Evolutionary conservation across 805 yeast species (phyloP).

Genomic region (Zygosaccharomyces lentus): DNA sequence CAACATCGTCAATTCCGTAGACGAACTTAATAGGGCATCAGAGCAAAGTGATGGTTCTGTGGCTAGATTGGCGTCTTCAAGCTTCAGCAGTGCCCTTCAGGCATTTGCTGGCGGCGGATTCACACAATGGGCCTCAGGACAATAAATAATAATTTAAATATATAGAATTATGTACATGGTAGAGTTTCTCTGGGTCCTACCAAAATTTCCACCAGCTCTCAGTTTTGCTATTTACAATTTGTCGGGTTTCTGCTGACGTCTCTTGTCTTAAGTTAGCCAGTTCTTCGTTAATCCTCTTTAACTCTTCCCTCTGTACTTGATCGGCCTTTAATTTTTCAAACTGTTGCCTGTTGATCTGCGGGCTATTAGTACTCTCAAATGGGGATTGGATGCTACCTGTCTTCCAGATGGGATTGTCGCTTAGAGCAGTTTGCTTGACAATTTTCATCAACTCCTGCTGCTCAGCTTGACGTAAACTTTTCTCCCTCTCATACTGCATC

Average conservation of each 20-base stretch:
- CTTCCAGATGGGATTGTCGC: conserved; percentile 79
- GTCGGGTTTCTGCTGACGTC: conserved; percentile 36
- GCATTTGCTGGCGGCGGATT: conserved; percentile 35
- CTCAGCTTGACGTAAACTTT: conserved; percentile 57
- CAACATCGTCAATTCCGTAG: conserved; percentile 77
- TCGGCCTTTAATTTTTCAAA: conserved; percentile 42
- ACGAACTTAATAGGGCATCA: conserved; percentile 41
- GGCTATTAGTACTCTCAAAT: conserved; percentile 45
- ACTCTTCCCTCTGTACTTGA: conserved; percentile 30
- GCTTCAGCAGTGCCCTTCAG: conserved; percentile 31
- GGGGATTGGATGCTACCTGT: conserved; percentile 69
- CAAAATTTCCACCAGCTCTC: conserved; percentile 36
- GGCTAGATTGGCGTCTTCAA: conserved; percentile 22
- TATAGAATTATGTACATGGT: conserved; percentile 5
- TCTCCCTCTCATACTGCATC: conserved; percentile 65
- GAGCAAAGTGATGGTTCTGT: conserved; percentile 24
- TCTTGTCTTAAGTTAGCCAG: conserved; percentile 40
- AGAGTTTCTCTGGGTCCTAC: conserved; percentile 10
- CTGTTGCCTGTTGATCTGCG: conserved; percentile 35
- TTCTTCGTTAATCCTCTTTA: conserved; percentile 35
- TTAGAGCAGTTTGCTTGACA: conserved; percentile 56
- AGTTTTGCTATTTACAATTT: conserved; percentile 27
- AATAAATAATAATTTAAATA: conserved; percentile 16
- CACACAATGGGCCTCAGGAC: conserved; percentile 35
- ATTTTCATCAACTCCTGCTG: conserved; percentile 67